Percentiles rank a stretch among this genome's conserved stretches.
These are phyloP conservation scores for Aspergillus luchuensis DNA, from an alignment of 2,329 filamentous ascomycete genomes.

Conservation along the genomic window DNA sequence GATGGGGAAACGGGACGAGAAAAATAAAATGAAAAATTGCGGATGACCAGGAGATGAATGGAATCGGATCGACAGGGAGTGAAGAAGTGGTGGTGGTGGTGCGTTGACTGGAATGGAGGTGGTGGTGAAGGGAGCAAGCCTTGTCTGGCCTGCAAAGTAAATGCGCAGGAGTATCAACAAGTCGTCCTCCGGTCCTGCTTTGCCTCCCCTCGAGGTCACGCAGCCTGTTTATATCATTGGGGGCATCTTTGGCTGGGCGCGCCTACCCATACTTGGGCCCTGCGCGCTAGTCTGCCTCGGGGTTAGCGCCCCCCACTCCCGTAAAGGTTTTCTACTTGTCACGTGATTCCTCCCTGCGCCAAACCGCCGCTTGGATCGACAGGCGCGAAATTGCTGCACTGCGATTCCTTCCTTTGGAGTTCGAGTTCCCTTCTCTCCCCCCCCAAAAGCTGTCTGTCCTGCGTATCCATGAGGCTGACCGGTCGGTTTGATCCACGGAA, in stretches of 20 bases:
- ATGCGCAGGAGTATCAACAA: conserved; percentile 20
- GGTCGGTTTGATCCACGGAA: not conserved
- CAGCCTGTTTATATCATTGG: conserved; percentile 52
- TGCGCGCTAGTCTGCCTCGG: conserved; percentile 31
- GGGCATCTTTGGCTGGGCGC: conserved; percentile 41
- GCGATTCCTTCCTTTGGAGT: not conserved
- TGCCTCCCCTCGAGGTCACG: conserved; percentile 44
- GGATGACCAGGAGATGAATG: not conserved
- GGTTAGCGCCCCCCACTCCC: conserved; percentile 30
- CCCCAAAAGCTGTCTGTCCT: not conserved
- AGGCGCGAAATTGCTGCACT: conserved; percentile 15
- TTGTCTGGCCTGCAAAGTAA: conserved; percentile 1
- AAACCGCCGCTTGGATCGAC: conserved; percentile 11
- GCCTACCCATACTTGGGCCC: conserved; percentile 44
- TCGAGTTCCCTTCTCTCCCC: too few relatives aligned
- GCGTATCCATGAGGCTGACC: not conserved
- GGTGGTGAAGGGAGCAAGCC: not conserved
- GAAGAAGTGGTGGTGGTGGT: conserved; percentile 16
- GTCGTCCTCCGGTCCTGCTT: conserved; percentile 15
- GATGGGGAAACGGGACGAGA: not conserved
- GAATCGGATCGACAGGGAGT: not conserved
- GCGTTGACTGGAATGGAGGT: conserved; percentile 7
- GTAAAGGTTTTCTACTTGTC: conserved; percentile 32
- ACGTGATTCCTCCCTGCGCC: conserved; percentile 26
- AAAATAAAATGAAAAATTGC: conserved; percentile 12